These are phyloP conservation scores for Phytopythium montanum DNA, from an alignment of 352 stramenopile genomes.

Conservation along the genomic window DNA sequence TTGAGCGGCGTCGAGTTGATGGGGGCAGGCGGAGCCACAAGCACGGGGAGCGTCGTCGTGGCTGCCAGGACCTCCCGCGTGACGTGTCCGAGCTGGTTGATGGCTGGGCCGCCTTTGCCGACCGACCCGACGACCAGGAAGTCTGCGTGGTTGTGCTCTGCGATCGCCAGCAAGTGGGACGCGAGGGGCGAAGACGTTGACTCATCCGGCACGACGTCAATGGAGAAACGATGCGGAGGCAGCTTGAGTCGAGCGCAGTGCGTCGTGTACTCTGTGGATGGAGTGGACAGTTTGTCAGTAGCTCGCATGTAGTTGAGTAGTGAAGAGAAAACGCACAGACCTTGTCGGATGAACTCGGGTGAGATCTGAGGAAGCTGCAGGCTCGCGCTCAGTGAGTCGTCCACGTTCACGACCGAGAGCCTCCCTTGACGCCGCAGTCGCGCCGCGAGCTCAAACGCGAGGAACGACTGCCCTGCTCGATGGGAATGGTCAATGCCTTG, in stretches of 20 bases:
- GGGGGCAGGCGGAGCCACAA: conserved; percentile 47
- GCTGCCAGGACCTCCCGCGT: conserved; percentile 38
- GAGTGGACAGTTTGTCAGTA: not conserved
- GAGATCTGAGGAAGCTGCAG: conserved; percentile 58
- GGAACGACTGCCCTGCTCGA: conserved; percentile 47
- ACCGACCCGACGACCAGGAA: conserved; percentile 55
- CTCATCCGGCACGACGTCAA: conserved; percentile 4
- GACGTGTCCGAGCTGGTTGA: conserved; percentile 59
- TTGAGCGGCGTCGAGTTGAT: conserved; percentile 36
- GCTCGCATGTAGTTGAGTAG: not conserved
- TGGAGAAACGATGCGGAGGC: conserved; percentile 32
- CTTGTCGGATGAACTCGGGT: conserved; percentile 50
- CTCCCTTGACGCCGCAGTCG: conserved; percentile 44
- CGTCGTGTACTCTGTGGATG: conserved; percentile 41
- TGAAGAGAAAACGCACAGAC: conserved; percentile 10
- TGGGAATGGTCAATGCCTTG: not conserved
- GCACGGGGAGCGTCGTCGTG: conserved; percentile 16
- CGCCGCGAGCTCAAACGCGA: conserved; percentile 48
- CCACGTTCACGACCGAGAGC: conserved; percentile 39
- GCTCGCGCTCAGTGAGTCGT: conserved; percentile 40
- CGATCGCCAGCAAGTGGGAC: conserved; percentile 30
- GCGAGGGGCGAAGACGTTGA: conserved; percentile 11
- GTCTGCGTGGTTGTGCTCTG: conserved; percentile 21
- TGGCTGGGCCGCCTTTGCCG: conserved; percentile 50
- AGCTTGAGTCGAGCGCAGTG: conserved; percentile 40